phyloP scores from a whole-genome alignment of 2,329 filamentous ascomycete species.

The Aspergillus nomiae region DNA sequence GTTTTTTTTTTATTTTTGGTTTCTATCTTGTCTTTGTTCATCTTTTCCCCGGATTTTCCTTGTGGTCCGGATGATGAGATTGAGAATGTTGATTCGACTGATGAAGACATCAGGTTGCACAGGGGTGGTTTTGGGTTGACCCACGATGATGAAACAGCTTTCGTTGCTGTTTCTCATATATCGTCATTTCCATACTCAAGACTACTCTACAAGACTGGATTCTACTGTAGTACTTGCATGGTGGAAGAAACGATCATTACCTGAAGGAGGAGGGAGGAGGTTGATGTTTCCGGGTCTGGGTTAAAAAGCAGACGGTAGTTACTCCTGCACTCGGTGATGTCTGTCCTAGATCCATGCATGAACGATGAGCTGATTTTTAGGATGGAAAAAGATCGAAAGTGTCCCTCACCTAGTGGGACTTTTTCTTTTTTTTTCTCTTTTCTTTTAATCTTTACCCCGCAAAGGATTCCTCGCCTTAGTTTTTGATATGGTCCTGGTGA shows the following conservation, averaged over 20 bases:
- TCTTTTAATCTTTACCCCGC: neutral
- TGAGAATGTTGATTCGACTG: neutral
- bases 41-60: neutral
- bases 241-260: neutral
- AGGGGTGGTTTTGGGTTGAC: neutral
- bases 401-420: neutral
- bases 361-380: neutral
- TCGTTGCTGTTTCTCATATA: neutral
- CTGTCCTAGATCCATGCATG: neutral
- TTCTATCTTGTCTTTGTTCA: neutral
- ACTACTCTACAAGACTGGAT: neutral
- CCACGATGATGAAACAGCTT: constrained; percentile 2
- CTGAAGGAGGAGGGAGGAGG: neutral
- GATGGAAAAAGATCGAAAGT: neutral
- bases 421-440: neutral
- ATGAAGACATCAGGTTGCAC: neutral
- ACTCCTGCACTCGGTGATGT: neutral
- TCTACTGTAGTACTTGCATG: neutral
- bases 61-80: neutral
- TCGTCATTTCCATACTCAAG: neutral
- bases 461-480: neutral
- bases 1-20: no score
- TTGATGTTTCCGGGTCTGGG: neutral
- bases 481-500: constrained; percentile 3
- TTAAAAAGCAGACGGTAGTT: neutral